These are phyloP conservation scores for Ottelia alismoides DNA, from an alignment of 106 monocot species.

Conservation along the genomic window DNA sequence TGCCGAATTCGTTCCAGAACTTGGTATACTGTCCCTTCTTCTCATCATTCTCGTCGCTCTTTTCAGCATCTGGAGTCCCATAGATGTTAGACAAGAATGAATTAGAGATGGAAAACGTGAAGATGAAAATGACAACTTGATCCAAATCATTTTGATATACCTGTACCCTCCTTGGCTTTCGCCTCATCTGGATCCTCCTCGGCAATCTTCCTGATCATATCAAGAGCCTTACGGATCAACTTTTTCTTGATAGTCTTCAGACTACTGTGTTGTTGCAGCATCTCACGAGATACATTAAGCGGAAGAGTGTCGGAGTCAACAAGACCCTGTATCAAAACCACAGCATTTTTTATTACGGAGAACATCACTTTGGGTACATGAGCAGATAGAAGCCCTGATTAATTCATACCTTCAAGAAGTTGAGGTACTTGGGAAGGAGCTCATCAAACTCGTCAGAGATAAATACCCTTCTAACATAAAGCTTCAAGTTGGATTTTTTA, in stretches of 20 bases:
- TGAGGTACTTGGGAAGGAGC: constrained; percentile 91
- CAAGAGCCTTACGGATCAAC: constrained; percentile 88
- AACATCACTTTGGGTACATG: background rate
- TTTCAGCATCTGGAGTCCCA: constrained; percentile 22
- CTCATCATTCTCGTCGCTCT: constrained; percentile 47
- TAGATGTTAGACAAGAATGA: background rate
- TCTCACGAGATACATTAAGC: constrained; percentile 90
- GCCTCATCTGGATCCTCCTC: constrained; percentile 82
- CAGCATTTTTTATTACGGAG: background rate
- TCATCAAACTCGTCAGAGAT: constrained; percentile 98
- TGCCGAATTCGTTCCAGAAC: constrained; percentile 97
- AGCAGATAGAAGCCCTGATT: background rate
- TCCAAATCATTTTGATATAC: too few relatives aligned
- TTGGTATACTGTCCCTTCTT: constrained; percentile 86
- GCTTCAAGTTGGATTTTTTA: constrained; percentile 79
- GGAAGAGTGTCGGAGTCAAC: constrained; percentile 96
- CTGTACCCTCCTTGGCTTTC: constrained; percentile 31
- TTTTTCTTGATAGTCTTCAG: constrained; percentile 97
- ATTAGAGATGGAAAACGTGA: too few relatives aligned
- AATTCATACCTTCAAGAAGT: constrained; percentile 75
- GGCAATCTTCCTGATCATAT: constrained; percentile 77
- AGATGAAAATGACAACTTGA: too few relatives aligned
- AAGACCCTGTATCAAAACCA: constrained; percentile 60
- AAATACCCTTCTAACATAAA: constrained; percentile 93
- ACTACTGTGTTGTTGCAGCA: constrained; percentile 92